Evolutionary conservation across 306 rosid species (phyloP), one percentile per base, ranked within the genome.

Genomic region (Sicyos edulis): DNA sequence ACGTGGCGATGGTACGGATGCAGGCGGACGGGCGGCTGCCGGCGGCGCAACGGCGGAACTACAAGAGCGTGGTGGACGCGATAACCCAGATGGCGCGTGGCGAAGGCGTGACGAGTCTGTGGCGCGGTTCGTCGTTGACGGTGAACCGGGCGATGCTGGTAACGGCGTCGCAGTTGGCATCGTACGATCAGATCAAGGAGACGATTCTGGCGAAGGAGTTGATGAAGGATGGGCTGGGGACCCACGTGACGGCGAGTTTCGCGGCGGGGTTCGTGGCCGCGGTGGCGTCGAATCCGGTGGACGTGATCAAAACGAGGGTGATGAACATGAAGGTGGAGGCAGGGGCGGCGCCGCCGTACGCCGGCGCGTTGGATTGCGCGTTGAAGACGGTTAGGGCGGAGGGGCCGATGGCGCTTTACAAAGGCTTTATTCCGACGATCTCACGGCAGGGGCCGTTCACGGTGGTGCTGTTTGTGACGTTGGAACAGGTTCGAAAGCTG

Each of bases 71-170:
- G 53, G 71, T 65, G 9, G 54, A 65, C 71, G 96, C 97, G 12
- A 89, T 91, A 22, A 10, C 77, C 51, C 71, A 81, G 0, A 91
- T 91, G 93, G 55, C 68, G 82, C 69, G 69, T 62, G 69, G 69
- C 8, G 97, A 91, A 20, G 97, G 97, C 5, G 73, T 89, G 17
- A 75, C 74, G 6, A 89, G 91, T 78, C 80, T 91, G 83, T 91
- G 97, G 97, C 91, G 96, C 40, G 97, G 97, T 21, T 91, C 97
- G 53, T 79, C 81, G 24, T 85, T 89, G 12, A 91, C 97, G 51
- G 97, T 91, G 82, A 91, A 89, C 85, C 89, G 97, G 6, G 97
- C 96, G 20, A 91, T 91, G 97, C 83, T 91, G 55, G 97, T 89
- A 29, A 91, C 97, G 69, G 91, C 97, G 16, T 91, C 97, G 9